These are phyloP conservation scores for Cyclotella cryptica DNA, from an alignment of 108 stramenopile species.

Conservation along the genomic window DNA sequence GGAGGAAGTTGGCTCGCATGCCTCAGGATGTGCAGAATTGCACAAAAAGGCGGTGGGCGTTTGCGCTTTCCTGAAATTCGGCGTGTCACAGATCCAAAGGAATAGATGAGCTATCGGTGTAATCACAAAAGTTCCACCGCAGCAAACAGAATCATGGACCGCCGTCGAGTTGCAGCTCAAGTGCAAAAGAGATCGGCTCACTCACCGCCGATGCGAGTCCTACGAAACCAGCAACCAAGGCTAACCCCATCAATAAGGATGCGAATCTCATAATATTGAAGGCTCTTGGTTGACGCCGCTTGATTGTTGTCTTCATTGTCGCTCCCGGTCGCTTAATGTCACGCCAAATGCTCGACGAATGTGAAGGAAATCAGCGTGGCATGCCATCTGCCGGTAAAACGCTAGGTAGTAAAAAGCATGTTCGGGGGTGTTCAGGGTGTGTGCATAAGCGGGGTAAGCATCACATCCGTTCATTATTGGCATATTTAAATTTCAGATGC, in stretches of 20 bases:
- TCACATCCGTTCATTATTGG: too few relatives aligned
- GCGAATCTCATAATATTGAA: neutral
- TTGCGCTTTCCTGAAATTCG: conserved; percentile 15
- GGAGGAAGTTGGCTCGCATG: conserved; percentile 56
- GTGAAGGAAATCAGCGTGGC: too few relatives aligned
- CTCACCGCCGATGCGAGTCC: conserved; percentile 9
- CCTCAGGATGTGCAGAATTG: conserved; percentile 61
- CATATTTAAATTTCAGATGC: too few relatives aligned
- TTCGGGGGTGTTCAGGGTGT: too few relatives aligned
- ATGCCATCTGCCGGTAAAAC: too few relatives aligned
- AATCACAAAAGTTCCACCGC: neutral
- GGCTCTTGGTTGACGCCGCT: neutral
- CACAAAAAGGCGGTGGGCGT: conserved; percentile 39
- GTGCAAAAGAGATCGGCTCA: neutral
- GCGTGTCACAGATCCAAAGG: neutral
- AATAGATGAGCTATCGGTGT: neutral
- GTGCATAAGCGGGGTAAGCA: too few relatives aligned
- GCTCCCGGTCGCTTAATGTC: too few relatives aligned
- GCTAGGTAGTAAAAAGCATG: too few relatives aligned
- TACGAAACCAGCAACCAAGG: conserved; percentile 4
- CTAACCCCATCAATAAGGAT: neutral
- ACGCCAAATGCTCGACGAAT: too few relatives aligned
- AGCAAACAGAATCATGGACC: neutral
- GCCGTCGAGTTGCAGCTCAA: neutral
- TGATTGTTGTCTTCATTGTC: too few relatives aligned